Evolutionary conservation across 1,284 basidiomycete species (phyloP).

Genomic region (Tremellales sp.): DNA sequence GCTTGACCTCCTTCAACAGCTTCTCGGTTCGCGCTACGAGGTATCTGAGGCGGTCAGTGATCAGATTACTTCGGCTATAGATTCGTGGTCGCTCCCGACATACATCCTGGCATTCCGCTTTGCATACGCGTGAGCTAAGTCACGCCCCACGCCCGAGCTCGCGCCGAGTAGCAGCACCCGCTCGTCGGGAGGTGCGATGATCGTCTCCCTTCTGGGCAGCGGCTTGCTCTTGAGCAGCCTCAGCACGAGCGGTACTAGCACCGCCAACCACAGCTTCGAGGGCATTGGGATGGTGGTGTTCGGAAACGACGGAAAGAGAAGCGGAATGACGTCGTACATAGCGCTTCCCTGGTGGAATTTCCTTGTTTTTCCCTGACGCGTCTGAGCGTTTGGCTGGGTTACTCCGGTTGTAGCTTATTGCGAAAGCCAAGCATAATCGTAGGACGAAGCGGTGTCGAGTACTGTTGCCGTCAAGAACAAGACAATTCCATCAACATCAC

Average conservation of each 20-base stretch:
- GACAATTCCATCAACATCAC: too few species aligned
- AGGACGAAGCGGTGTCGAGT: too few species aligned
- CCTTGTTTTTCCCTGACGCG: too few species aligned
- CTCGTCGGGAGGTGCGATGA: conserved; percentile 53
- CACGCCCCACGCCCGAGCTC: conserved; percentile 74
- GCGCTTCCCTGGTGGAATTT: too few species aligned
- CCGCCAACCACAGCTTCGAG: not conserved
- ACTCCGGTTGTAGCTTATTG: too few species aligned
- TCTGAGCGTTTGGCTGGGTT: too few species aligned
- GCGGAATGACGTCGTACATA: too few species aligned
- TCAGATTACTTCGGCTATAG: not conserved
- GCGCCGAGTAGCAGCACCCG: conserved; percentile 76
- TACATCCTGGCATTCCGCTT: conserved; percentile 64
- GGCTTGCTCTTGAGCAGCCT: conserved; percentile 16
- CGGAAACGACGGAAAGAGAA: too few species aligned
- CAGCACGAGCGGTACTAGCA: not conserved
- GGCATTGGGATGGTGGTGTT: too few species aligned
- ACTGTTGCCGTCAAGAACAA: too few species aligned
- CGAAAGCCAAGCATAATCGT: too few species aligned
- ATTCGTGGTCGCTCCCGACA: not conserved
- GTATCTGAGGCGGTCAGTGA: conserved; percentile 50
- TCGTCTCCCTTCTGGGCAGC: conserved; percentile 31
- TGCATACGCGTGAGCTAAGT: conserved; percentile 69
- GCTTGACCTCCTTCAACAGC: conserved; percentile 59
- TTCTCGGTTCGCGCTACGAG: conserved; percentile 66